phyloP scores from a whole-genome alignment of 1,284 basidiomycete species.

The Marasmius sp. region DNA sequence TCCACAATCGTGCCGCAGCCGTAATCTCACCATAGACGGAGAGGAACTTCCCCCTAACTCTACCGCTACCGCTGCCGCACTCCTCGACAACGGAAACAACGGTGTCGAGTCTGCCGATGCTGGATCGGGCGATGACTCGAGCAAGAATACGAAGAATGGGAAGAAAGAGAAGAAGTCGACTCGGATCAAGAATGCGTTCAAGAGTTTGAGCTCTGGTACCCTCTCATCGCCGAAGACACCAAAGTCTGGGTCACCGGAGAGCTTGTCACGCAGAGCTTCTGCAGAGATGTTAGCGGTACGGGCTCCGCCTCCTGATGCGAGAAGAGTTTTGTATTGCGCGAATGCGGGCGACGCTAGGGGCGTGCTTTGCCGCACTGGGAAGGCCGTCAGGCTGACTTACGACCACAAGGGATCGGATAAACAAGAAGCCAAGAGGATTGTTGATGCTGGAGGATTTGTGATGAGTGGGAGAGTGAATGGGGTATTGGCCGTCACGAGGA shows the following conservation, averaged over 20 bases:
- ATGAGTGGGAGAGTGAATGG: slow-evolving; percentile 98
- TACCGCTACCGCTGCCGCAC: slow-evolving; percentile 17
- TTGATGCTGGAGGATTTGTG: slow-evolving; percentile 96
- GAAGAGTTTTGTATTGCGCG: slow-evolving; percentile 90
- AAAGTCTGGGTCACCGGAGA: slow-evolving; percentile 37
- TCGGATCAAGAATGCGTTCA: slow-evolving; percentile 58
- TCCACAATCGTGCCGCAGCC: slow-evolving; percentile 32
- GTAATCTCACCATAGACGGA: slow-evolving; percentile 20
- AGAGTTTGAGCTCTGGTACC: slow-evolving; percentile 48
- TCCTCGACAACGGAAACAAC: background rate
- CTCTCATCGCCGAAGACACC: slow-evolving; percentile 32
- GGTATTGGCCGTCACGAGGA: slow-evolving; percentile 94
- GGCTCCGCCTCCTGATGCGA: slow-evolving; percentile 48
- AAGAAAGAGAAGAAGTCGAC: slow-evolving; percentile 46
- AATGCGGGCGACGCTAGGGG: slow-evolving; percentile 95
- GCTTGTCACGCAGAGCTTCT: slow-evolving; percentile 27
- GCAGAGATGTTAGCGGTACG: slow-evolving; percentile 30
- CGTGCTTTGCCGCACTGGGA: slow-evolving; percentile 86
- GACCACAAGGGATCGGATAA: slow-evolving; percentile 98
- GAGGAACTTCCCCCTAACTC: slow-evolving; percentile 33
- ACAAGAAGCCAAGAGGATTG: slow-evolving; percentile 97
- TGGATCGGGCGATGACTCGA: slow-evolving; percentile 10
- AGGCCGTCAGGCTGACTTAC: slow-evolving; percentile 92
- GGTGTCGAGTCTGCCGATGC: slow-evolving; percentile 26
- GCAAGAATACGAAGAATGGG: slow-evolving; percentile 24